Percentiles rank a stretch among this genome's conserved stretches.
Evolutionary conservation across 768 basidiomycete genomes (phyloP).

Genomic region (Phaffia tasmanica): DNA sequence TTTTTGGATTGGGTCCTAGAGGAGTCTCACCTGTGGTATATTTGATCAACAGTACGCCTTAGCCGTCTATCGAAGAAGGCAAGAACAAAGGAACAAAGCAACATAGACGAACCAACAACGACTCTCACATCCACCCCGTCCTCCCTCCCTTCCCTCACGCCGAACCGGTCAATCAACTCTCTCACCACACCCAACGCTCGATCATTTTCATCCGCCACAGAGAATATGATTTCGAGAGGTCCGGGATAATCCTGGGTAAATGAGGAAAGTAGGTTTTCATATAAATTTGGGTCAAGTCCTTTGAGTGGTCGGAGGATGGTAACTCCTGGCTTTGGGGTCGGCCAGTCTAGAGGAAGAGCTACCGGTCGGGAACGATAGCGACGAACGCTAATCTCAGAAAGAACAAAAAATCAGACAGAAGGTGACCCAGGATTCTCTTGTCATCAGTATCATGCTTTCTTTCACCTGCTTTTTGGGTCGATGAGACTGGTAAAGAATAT

Average conservation of each 20-base stretch:
- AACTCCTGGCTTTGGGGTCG: constrained; percentile 54
- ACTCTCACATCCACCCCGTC: constrained; percentile 52
- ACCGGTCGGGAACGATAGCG: neutral
- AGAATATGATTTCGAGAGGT: constrained; percentile 72
- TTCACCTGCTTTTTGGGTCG: constrained; percentile 9
- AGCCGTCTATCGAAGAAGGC: neutral
- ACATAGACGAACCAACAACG: constrained; percentile 52
- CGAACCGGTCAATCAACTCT: constrained; percentile 67
- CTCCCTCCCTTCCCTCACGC: constrained; percentile 36
- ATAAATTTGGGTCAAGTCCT: constrained; percentile 88
- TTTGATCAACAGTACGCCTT: neutral
- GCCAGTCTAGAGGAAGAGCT: neutral
- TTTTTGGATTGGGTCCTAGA: constrained; percentile 91
- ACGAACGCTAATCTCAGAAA: neutral
- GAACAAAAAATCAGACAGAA: neutral
- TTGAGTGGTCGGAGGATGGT: constrained; percentile 89
- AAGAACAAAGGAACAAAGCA: neutral
- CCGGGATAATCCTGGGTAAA: constrained; percentile 77
- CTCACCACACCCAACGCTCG: constrained; percentile 74
- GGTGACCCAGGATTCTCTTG: neutral
- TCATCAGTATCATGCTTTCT: neutral
- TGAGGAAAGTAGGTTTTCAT: constrained; percentile 88
- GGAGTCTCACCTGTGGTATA: constrained; percentile 54
- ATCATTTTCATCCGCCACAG: constrained; percentile 77
- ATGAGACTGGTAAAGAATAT: constrained; percentile 23